A percentile compares a stretch with the other conserved stretches of the same genome.
These are phyloP conservation scores for Xylariomycetidae sp. DNA, from an alignment of 2,329 filamentous ascomycete species.

Conservation along the genomic window DNA sequence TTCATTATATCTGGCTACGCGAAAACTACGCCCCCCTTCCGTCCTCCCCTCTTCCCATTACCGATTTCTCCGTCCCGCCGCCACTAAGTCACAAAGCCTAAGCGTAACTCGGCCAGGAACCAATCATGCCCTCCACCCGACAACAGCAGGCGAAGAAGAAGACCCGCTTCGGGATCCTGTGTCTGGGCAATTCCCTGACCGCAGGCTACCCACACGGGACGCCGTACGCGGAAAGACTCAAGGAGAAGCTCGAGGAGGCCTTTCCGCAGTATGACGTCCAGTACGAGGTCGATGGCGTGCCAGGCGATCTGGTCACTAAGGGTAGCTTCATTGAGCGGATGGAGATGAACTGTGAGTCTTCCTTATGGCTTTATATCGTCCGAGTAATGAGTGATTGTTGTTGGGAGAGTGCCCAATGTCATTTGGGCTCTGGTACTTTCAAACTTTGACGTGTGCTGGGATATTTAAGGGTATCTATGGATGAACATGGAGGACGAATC, in stretches of 20 bases:
- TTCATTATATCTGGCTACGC: no score
- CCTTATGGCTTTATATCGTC: not conserved
- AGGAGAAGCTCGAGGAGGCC: conserved; percentile 39
- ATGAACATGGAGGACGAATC: no score
- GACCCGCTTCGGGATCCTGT: conserved; percentile 50
- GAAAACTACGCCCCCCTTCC: no score
- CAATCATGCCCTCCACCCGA: not conserved
- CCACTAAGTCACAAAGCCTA: no score
- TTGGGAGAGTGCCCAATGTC: no score
- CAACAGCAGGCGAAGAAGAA: conserved; percentile 1
- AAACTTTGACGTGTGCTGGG: no score
- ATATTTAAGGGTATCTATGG: no score
- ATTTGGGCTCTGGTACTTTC: no score
- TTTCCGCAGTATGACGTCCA: conserved; percentile 38
- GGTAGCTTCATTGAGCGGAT: conserved; percentile 29
- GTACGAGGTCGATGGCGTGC: conserved; percentile 42
- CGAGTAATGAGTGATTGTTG: no score
- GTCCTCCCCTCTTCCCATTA: no score
- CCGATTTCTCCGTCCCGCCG: no score
- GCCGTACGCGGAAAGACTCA: conserved; percentile 50
- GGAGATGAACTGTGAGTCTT: conserved; percentile 18
- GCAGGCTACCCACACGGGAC: conserved; percentile 46
- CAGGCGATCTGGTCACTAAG: conserved; percentile 44
- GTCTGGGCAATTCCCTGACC: conserved; percentile 63
- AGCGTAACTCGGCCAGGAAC: not conserved